Evolutionary conservation across 2,329 filamentous ascomycete genomes (phyloP).

Genomic region (Sclerotinia sclerotiorum): DNA sequence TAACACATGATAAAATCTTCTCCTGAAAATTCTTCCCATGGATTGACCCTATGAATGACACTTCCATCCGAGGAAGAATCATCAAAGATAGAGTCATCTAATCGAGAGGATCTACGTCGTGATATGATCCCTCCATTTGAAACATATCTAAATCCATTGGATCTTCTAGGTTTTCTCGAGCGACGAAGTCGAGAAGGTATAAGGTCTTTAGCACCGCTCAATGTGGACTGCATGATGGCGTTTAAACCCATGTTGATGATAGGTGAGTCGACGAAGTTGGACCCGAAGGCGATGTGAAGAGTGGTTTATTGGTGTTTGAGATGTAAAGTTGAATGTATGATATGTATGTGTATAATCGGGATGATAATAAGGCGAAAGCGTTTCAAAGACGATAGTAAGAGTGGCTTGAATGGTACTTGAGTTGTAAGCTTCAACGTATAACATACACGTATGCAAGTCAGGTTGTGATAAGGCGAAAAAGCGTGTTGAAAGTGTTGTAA

Average conservation of each 20-base stretch:
- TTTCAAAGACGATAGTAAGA: too few relatives aligned
- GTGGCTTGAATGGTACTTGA: too few relatives aligned
- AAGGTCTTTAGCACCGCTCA: neutral
- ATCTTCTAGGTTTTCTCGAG: neutral
- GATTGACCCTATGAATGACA: too few relatives aligned
- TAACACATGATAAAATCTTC: neutral
- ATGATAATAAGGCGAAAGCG: neutral
- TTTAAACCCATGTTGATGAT: neutral
- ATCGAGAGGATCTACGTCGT: too few relatives aligned
- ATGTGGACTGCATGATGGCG: neutral
- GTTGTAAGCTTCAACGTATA: too few relatives aligned
- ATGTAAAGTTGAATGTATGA: neutral
- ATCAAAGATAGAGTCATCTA: neutral
- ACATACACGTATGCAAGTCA: too few relatives aligned
- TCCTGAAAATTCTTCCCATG: neutral
- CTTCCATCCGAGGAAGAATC: neutral
- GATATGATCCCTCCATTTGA: neutral
- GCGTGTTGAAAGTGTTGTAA: too few relatives aligned
- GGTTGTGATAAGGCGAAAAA: too few relatives aligned
- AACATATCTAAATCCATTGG: neutral
- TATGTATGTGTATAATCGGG: neutral
- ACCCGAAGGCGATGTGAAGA: neutral
- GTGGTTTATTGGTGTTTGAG: neutral
- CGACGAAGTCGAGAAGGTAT: slow-evolving; percentile 4
- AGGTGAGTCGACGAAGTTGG: neutral